Evolutionary conservation across 768 basidiomycete genomes (phyloP), one percentile per base, ranked within the genome.

Genomic region (Kwoniella sp.): DNA sequence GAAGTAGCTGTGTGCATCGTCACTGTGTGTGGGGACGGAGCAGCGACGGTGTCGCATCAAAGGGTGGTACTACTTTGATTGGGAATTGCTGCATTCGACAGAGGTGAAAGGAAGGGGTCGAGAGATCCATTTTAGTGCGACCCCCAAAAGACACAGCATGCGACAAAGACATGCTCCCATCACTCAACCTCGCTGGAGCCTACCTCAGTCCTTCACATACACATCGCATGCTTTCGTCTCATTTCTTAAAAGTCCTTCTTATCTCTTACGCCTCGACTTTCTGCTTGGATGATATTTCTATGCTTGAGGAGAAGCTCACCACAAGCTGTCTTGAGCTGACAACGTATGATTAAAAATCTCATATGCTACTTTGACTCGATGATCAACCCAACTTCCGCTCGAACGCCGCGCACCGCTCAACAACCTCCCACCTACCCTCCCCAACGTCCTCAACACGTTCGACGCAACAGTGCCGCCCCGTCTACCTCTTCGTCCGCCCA

Each of bases 401-500:
- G 41, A 45, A 45, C 41, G 41, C 41, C 41, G 41, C 41, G 41
- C 17, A 17, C 20, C 17, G 34, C 58, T 20, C 57, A 58, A 47
- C 38, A 41, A 26, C 55, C 58, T 31, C 25, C 58, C 23, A 50
- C 57, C 37, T 59, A 60, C 59, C 63, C 58, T 58, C 58, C 53
- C 55, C 65, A 29, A 60, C 58, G 58, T 22, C 58, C 58, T 58
- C 47, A 48, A 23, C 34, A 59, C 28, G 13, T 50, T 11, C 65
- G 65, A 25, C 58, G 64, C 28, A 26, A 73, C 62, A 74, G 71
- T 31, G 66, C 56, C 48, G 61, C 59, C 23, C 62, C 71, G 31
- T 58, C 72, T 1, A 67, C 64, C 45, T 67, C 72, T 55, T 68
- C 72, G 1, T 68, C 67, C 4, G 62, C 71, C 13, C 65, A 66